phyloP scores from a whole-genome alignment of 805 yeast species.

The Zygosaccharomyces kombuchaensis region DNA sequence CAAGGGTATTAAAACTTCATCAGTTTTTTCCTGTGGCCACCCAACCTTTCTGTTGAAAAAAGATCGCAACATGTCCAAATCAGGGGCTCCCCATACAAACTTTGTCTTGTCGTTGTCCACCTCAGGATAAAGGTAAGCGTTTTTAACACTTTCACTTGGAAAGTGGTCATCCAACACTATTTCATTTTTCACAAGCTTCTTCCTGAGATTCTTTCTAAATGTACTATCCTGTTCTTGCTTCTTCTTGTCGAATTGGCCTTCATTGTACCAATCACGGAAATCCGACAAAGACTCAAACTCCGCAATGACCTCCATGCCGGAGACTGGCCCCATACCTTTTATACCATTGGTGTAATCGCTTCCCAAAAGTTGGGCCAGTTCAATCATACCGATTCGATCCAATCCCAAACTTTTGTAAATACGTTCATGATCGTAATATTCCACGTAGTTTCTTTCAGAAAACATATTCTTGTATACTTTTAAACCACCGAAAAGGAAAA shows the following conservation, averaged over 20 bases:
- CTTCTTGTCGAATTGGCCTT: conserved; percentile 40
- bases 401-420: conserved; percentile 64
- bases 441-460: conserved; percentile 88
- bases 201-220: conserved; percentile 55
- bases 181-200: conserved; percentile 50
- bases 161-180: conserved; percentile 56
- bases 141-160: conserved; percentile 63
- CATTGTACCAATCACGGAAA: conserved; percentile 41
- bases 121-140: conserved; percentile 75
- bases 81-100: conserved; percentile 89
- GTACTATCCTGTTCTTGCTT: conserved; percentile 41
- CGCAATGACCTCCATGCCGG: conserved; percentile 84
- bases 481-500: conserved; percentile 87
- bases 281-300: conserved; percentile 55
- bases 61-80: conserved; percentile 69
- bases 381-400: conserved; percentile 59
- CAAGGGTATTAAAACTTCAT: conserved; percentile 81
- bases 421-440: conserved; percentile 62
- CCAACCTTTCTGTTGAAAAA: conserved; percentile 68
- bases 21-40: conserved; percentile 74
- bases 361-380: conserved; percentile 79
- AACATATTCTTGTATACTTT: conserved; percentile 87
- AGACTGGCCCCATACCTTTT: conserved; percentile 90
- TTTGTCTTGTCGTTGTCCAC: conserved; percentile 76
- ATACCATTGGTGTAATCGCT: conserved; percentile 95